Evolutionary conservation across 2,329 filamentous ascomycete genomes (phyloP).

Genomic region (Pseudopithomyces chartarum): DNA sequence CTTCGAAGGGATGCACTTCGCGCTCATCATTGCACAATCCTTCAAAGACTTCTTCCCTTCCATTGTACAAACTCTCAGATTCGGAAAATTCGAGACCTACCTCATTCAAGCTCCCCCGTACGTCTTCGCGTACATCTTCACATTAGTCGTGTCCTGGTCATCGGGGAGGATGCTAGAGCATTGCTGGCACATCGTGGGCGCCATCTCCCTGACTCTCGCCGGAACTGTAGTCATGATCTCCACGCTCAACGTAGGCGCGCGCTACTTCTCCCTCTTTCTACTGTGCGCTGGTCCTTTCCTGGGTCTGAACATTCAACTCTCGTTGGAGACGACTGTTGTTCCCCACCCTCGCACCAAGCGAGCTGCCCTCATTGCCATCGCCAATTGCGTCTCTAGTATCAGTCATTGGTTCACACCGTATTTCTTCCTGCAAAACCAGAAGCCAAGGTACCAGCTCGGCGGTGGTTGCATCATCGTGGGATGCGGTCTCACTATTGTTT

Average conservation of each 20-base stretch:
- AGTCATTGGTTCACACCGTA: slow-evolving; percentile 52
- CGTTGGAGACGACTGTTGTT: slow-evolving; percentile 51
- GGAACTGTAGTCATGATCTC: slow-evolving; percentile 34
- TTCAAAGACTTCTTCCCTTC: slow-evolving; percentile 43
- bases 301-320: slow-evolving; percentile 49
- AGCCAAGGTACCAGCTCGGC: slow-evolving; percentile 26
- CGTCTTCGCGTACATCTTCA: slow-evolving; percentile 33
- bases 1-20: slow-evolving; percentile 49
- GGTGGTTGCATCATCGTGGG: slow-evolving; percentile 24
- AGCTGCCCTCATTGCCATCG: slow-evolving; percentile 51
- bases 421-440: slow-evolving; percentile 39
- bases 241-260: slow-evolving; percentile 34
- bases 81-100: slow-evolving; percentile 37
- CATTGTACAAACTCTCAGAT: slow-evolving; percentile 28
- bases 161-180: slow-evolving; percentile 37
- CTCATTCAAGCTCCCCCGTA: slow-evolving; percentile 51
- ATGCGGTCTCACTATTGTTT: too few relatives aligned
- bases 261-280: slow-evolving; percentile 36
- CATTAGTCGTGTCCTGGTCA: slow-evolving; percentile 30
- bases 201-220: slow-evolving; percentile 25
- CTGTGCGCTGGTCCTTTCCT: slow-evolving; percentile 46
- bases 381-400: slow-evolving; percentile 48
- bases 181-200: slow-evolving; percentile 33
- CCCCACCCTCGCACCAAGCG: slow-evolving; percentile 49
- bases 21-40: slow-evolving; percentile 35